Percentiles rank a stretch among this genome's conserved stretches.
These are phyloP conservation scores for Yamadazyma insecticola DNA, from an alignment of 805 yeast species.

Conservation along the genomic window DNA sequence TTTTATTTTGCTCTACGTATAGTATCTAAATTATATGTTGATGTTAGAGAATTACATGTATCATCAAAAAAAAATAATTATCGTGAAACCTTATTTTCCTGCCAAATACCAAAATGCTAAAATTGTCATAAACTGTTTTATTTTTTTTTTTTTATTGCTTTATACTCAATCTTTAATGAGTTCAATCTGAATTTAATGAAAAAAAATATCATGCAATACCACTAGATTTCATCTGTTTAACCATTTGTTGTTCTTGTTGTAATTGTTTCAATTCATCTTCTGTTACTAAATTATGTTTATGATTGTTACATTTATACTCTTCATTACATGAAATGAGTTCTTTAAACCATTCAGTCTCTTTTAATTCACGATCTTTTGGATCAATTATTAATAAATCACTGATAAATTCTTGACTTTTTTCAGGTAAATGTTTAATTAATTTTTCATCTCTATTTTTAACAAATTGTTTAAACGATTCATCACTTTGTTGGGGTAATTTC, in stretches of 20 bases:
- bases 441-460: slow-evolving; percentile 44
- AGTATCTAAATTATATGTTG: too few relatives aligned
- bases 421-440: slow-evolving; percentile 66
- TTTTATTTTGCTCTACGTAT: too few relatives aligned
- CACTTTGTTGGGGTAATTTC: slow-evolving; percentile 82
- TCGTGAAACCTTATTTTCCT: too few relatives aligned
- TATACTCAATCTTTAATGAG: too few relatives aligned
- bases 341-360: slow-evolving; percentile 57
- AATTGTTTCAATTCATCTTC: slow-evolving; percentile 53
- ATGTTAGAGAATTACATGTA: too few relatives aligned
- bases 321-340: slow-evolving; percentile 52
- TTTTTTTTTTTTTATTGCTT: too few relatives aligned
- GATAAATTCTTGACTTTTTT: slow-evolving; percentile 56
- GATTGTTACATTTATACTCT: slow-evolving; percentile 32
- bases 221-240: slow-evolving; percentile 14
- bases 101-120: too few relatives aligned
- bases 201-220: slow-evolving; percentile 10
- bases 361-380: slow-evolving; percentile 55
- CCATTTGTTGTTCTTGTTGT: slow-evolving; percentile 25
- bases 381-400: slow-evolving; percentile 63
- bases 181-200: too few relatives aligned
- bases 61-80: too few relatives aligned
- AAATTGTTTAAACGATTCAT: slow-evolving; percentile 71
- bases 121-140: too few relatives aligned
- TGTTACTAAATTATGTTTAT: slow-evolving; percentile 63